Evolutionary conservation across 306 rosid species (phyloP), one percentile per base, ranked within the genome.

Genomic region (Quercus parvula): DNA sequence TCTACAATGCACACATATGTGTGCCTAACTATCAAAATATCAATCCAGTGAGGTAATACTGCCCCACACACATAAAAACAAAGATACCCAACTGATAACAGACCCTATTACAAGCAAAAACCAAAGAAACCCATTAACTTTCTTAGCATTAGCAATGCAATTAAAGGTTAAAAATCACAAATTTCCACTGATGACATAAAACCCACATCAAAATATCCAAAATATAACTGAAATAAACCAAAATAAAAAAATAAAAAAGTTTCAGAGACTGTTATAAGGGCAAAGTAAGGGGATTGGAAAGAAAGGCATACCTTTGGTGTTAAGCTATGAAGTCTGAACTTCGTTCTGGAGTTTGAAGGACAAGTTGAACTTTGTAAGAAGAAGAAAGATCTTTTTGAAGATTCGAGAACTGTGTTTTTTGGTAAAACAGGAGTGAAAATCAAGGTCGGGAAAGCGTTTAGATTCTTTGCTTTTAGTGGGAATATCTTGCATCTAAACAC

Each of bases 71-170:
- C 6, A 14, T 3, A 27, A 35, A 63, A 6, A 3, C 54, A 49
- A 10, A 49, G 46, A 41, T 7, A 41, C 46, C 19, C 19, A 62
- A 27, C 69, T 62, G n/a, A 62, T 25, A 14, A 27, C 27, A 62
- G 69, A 25, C 69, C 38, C 46, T 27, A 25, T 31, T 5, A 33
- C 52, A 31, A 77, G 38, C 57, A 75, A 74, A 38, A 81, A 49
- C n/a, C 70, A 59, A 18, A 70, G 52, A 61, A 75, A 62, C 72
- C 73, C 62, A 78, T 38, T 31, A 74, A 46, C 22, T 71, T 19
- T 57, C 61, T 49, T 31, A n/a, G 6, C 24, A 82, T 61, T 46
- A 9, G 33, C 27, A 35, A 61, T 49, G 52, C 64, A 41, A 4
- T 27, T 22, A 38, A 35, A 25, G 57, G 27, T 27, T 10, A 74